Base-by-base conservation (phyloP, 495 filamentous ascomycete species). In the Penicillium dipodomyicola region DNA sequence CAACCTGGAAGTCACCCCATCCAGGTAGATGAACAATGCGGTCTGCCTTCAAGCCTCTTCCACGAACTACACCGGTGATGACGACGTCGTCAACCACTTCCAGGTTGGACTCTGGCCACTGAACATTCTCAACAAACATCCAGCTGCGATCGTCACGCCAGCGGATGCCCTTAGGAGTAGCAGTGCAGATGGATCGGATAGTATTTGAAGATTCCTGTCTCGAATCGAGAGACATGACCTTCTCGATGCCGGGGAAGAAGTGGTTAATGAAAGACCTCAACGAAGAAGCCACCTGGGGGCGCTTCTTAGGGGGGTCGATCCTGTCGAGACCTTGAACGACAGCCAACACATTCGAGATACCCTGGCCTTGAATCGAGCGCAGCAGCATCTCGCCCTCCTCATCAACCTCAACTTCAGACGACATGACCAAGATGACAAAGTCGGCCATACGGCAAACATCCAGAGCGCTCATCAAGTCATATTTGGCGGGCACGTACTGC, bases 121-220 rank as follows among this genome's bases (percentile, higher is more conserved):
- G 68, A 19, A 96, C 80, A 49, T 90, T 82, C 59, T 98, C 93
- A 8, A 92, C 84, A 23, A 96, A 76, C 86, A 98, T 90, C 88
- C 93, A 98, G 60, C 90, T 93, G 58, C 94, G 80, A 57, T 95
- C 87, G 56, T 97, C 95, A 63, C 95, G 84, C 94, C 94, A 98
- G 44, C 84, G 78, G 19, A 98, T 81, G 9, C 95, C 95, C 72
- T 96, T 97, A 22, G 95, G 93, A 10, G 84, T 91, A 6, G 85
- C 87, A 51, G 87, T 95, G 73, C 94, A 98, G 15, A 98, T 72
- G 19, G 90, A 92, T 20, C 95, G 84, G 67, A 97, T 88, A 14
- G 93, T 74, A 63, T 96, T 97, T 10, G 88, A 82, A 68, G 88
- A 91, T 67, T 98, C 94, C 67, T 95, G 92, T 67, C 87, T 76